Conservation (phyloP, 2,329 filamentous ascomycete genomes). For the Penicillium sp. region DNA sequence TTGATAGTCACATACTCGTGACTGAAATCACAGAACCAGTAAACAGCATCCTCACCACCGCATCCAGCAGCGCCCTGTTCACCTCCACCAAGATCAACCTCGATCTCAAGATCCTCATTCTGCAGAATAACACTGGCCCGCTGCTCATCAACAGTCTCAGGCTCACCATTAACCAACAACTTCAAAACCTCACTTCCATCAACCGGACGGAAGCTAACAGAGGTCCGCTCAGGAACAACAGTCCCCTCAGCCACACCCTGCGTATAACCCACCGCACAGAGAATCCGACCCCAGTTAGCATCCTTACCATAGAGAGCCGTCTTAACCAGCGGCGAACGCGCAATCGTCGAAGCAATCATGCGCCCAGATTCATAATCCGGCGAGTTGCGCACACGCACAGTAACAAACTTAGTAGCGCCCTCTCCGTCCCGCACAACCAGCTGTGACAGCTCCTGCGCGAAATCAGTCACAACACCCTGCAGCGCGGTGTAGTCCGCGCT, state of each 20-base stretch:
- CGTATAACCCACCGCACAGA: constrained; percentile 87
- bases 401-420: constrained; percentile 97
- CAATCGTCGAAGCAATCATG: constrained; percentile 81
- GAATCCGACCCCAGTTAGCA: constrained; percentile 96
- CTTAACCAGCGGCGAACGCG: constrained; percentile 89
- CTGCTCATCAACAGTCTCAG: constrained; percentile 59
- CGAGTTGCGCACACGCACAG: constrained; percentile 76
- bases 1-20: constrained; percentile 70
- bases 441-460: constrained; percentile 81
- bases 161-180: constrained; percentile 60
- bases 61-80: constrained; percentile 37
- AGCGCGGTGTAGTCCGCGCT: constrained; percentile 67
- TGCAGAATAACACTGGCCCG: constrained; percentile 59
- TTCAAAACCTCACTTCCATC: constrained; percentile 57
- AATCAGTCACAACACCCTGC: constrained; percentile 66
- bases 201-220: constrained; percentile 59
- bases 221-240: constrained; percentile 55
- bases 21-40: constrained; percentile 67
- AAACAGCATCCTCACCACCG: constrained; percentile 54
- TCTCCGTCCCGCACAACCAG: constrained; percentile 95
- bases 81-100: constrained; percentile 56
- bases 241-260: constrained; percentile 45
- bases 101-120: constrained; percentile 61
- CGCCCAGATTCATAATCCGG: constrained; percentile 68
- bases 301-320: constrained; percentile 96